These are phyloP conservation scores for Ganoderma multipileum DNA, from an alignment of 1,284 basidiomycete species.

Conservation along the genomic window DNA sequence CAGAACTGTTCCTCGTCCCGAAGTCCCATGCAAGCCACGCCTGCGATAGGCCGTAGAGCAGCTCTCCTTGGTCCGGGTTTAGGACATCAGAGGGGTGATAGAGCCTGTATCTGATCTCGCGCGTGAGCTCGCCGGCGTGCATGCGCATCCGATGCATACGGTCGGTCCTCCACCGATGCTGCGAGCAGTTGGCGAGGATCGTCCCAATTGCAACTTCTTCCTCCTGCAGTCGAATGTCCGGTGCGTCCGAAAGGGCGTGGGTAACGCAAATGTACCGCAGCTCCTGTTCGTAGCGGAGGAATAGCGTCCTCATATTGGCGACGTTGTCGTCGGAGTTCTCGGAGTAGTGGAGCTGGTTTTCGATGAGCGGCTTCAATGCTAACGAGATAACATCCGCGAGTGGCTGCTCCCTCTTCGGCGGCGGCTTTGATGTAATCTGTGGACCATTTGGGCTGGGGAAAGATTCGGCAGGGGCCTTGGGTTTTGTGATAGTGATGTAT, in stretches of 20 bases:
- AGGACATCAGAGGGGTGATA: slow-evolving; percentile 40
- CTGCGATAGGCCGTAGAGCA: slow-evolving; percentile 52
- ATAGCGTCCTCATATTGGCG: slow-evolving; percentile 47
- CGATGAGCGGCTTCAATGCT: slow-evolving; percentile 49
- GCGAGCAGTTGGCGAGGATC: slow-evolving; percentile 67
- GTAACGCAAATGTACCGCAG: slow-evolving; percentile 73
- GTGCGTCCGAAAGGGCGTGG: slow-evolving; percentile 66
- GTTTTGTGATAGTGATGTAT: slow-evolving; percentile 56
- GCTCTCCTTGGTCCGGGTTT: slow-evolving; percentile 40
- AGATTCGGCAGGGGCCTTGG: slow-evolving; percentile 36
- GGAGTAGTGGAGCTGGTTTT: slow-evolving; percentile 44
- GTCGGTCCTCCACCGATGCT: slow-evolving; percentile 64
- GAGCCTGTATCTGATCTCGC: slow-evolving; percentile 55
- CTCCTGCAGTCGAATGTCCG: slow-evolving; percentile 64
- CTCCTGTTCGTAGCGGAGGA: slow-evolving; percentile 65
- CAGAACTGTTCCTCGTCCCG: slow-evolving; percentile 49
- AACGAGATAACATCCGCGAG: slow-evolving; percentile 57
- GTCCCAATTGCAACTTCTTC: slow-evolving; percentile 78
- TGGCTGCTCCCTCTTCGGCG: slow-evolving; percentile 25
- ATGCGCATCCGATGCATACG: slow-evolving; percentile 68
- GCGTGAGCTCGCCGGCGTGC: slow-evolving; percentile 61
- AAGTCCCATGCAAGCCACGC: slow-evolving; percentile 73
- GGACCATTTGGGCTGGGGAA: slow-evolving; percentile 20
- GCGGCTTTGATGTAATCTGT: slow-evolving; percentile 7
- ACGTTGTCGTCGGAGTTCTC: slow-evolving; percentile 42